A percentile compares a stretch with the other conserved stretches of the same genome.
Conservation (phyloP, 495 filamentous ascomycete species). For the Penicillium lividum region DNA sequence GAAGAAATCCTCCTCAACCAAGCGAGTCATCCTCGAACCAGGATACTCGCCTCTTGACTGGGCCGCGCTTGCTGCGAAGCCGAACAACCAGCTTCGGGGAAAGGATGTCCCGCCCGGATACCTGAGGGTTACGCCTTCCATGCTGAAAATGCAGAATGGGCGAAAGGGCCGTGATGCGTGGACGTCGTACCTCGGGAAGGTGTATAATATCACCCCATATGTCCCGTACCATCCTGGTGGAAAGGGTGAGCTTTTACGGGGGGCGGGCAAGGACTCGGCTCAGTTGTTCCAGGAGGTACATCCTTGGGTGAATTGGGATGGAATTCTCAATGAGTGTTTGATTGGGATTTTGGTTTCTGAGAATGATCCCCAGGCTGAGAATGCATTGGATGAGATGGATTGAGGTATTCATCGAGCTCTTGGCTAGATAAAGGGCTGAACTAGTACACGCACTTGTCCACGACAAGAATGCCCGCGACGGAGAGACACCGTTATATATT, state of each 20-base stretch:
- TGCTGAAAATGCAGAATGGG: slow-evolving; percentile 73
- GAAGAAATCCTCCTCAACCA: slow-evolving; percentile 37
- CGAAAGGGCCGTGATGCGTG: slow-evolving; percentile 83
- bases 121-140: slow-evolving; percentile 72
- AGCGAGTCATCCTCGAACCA: slow-evolving; percentile 73
- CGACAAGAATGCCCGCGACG: neutral
- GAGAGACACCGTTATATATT: neutral
- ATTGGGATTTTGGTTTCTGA: slow-evolving; percentile 85
- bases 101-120: slow-evolving; percentile 52
- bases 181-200: slow-evolving; percentile 80
- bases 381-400: slow-evolving; percentile 71
- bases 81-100: slow-evolving; percentile 66
- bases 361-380: slow-evolving; percentile 53
- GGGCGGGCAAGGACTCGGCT: slow-evolving; percentile 68
- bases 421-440: too few relatives aligned
- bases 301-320: slow-evolving; percentile 98
- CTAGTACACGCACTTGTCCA: neutral
- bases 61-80: slow-evolving; percentile 72
- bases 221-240: slow-evolving; percentile 90
- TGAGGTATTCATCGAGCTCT: slow-evolving; percentile 28
- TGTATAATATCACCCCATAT: slow-evolving; percentile 94
- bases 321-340: slow-evolving; percentile 82
- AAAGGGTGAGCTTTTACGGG: slow-evolving; percentile 78
- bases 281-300: slow-evolving; percentile 89
- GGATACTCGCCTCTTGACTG: slow-evolving; percentile 95